These are phyloP conservation scores for Colletotrichum cuscutae DNA, from an alignment of 2,329 filamentous ascomycete genomes.

Conservation along the genomic window DNA sequence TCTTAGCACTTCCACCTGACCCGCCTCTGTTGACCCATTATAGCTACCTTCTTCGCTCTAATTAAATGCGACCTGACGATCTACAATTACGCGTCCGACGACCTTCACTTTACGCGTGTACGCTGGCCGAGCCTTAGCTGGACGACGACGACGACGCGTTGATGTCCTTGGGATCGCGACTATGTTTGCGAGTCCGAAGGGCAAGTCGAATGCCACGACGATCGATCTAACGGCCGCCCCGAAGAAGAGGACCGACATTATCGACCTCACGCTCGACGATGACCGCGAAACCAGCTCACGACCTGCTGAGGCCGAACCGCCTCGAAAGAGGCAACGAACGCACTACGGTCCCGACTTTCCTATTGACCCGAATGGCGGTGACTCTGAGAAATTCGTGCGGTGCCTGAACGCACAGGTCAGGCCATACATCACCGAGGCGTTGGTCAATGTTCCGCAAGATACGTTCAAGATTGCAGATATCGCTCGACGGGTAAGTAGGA, in stretches of 20 bases:
- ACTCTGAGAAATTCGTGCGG: slow-evolving; percentile 33
- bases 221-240: neutral
- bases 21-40: neutral
- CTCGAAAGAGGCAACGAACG: slow-evolving; percentile 45
- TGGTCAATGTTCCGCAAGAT: slow-evolving; percentile 39
- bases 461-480: slow-evolving; percentile 42
- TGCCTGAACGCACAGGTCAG: slow-evolving; percentile 45
- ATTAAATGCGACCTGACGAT: neutral
- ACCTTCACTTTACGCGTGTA: neutral
- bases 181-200: neutral
- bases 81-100: neutral
- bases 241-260: slow-evolving; percentile 34
- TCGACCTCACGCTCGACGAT: slow-evolving; percentile 41
- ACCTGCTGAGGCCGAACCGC: slow-evolving; percentile 37
- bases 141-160: neutral
- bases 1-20: neutral
- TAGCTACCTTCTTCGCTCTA: neutral
- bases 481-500: slow-evolving; percentile 42
- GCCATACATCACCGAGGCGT: slow-evolving; percentile 43
- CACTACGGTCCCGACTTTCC: slow-evolving; percentile 24
- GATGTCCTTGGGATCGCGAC: neutral
- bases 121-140: neutral
- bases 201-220: neutral
- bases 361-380: slow-evolving; percentile 9
- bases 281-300: slow-evolving; percentile 26